A percentile compares a stretch with the other conserved stretches of the same genome.
Conservation (phyloP, 2,329 filamentous ascomycete genomes). For the Claviceps sp. region DNA sequence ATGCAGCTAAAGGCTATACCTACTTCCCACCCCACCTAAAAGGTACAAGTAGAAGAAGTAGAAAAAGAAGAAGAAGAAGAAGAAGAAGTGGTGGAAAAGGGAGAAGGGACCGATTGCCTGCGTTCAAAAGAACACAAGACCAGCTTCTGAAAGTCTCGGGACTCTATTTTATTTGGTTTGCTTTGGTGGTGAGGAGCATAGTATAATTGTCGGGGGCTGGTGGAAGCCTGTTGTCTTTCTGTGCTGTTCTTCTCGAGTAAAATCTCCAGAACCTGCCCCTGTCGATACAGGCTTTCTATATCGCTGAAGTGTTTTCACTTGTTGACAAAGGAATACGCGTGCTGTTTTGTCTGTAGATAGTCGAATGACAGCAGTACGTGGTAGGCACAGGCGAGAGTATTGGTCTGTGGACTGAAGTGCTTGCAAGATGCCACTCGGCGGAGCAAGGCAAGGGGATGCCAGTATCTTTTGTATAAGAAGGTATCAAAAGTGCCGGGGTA, state of each 20-base stretch:
- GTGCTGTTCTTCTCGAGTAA: background rate
- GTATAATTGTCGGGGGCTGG: background rate
- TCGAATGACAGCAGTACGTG: background rate
- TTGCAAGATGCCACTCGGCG: background rate
- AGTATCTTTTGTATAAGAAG: slow-evolving; percentile 17
- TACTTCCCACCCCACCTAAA: slow-evolving; percentile 23
- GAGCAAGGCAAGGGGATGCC: slow-evolving; percentile 5
- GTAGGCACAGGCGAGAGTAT: background rate
- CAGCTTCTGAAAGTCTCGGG: background rate
- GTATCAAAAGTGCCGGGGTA: slow-evolving; percentile 12
- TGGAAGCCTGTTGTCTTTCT: background rate
- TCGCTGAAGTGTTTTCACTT: background rate
- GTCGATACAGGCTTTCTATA: background rate
- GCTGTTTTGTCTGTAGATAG: background rate
- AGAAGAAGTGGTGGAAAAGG: background rate
- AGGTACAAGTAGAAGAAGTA: background rate
- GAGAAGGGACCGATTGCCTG: background rate
- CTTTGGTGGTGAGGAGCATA: background rate
- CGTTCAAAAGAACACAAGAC: background rate
- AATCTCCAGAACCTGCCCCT: background rate
- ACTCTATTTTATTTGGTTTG: background rate
- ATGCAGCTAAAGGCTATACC: slow-evolving; percentile 25
- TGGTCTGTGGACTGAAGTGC: background rate
- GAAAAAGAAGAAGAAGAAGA: no score
- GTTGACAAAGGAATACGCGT: background rate